Evolutionary conservation across 352 stramenopile species (phyloP), one percentile per base, ranked within the genome.

Genomic region (Pythium phragmitis): DNA sequence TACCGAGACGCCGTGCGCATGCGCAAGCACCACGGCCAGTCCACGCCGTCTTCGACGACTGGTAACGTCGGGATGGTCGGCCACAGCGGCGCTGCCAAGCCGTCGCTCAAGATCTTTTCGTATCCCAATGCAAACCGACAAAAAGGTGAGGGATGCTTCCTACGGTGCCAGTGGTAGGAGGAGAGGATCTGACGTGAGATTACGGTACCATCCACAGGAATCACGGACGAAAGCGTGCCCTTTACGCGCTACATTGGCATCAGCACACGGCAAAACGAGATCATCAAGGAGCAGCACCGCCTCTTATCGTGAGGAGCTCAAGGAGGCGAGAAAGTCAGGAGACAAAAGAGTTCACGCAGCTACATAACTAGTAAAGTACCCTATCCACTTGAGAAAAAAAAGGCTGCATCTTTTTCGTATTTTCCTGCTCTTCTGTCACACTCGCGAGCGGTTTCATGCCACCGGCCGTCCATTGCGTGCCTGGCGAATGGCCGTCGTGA

Each of bases 181-280:
- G 7, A 50, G 7, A 30, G 28, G 45, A 33, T 50, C 39, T n/a
- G 39, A 46, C 17, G 1, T 50, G 45, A 14, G 14, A 21, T 26
- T n/a, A 43, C 37, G 2, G 37, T 12, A 21, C n/a, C 2, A 13
- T 41, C 12, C 0, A 68, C 55, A 69, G 73, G 74, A 26, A 81
- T 77, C 64, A 77, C 60, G 3, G 81, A 91, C 56, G 81, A 91
- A 56, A 83, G 68, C 23, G 72, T 91, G 21, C 82, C 82, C 13
- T 87, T 80, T 55, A 75, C 82, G 17, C 58, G 82, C 36, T 91
- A 88, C 69, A 91, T 91, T n/a, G 82, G 82, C 34, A 89, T 91
- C 51, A 91, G 77, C 54, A 79, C 77, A 11, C 74, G 75, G 9
- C 82, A 91, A 58, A 80, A 87, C 47, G 80, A 87, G 47, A 85